A percentile compares a stretch with the other conserved stretches of the same genome.
Conservation (phyloP, 345 rosid genomes). For the Microthlaspi erraticum region DNA sequence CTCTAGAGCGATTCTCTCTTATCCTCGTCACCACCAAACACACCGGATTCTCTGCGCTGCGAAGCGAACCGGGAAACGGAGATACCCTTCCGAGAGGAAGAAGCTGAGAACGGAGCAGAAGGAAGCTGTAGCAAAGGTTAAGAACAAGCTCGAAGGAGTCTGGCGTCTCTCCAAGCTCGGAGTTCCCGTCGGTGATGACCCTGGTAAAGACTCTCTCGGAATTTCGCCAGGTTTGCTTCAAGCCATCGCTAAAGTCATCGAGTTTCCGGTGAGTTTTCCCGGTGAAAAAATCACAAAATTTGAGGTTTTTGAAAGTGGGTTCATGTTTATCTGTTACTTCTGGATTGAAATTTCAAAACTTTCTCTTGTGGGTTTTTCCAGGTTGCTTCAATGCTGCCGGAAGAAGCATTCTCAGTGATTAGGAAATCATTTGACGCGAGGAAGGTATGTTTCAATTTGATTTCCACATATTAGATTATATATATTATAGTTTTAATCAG, state of each 20-base stretch:
- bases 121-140: slow-evolving; percentile 51
- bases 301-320: background rate
- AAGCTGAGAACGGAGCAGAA: slow-evolving; percentile 69
- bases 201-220: slow-evolving; percentile 78
- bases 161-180: slow-evolving; percentile 89
- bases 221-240: slow-evolving; percentile 75
- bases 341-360: background rate
- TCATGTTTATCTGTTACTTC: background rate
- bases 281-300: too few relatives aligned
- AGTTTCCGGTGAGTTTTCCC: slow-evolving; percentile 68
- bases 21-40: slow-evolving; percentile 47
- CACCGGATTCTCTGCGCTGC: slow-evolving; percentile 51
- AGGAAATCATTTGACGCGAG: slow-evolving; percentile 97
- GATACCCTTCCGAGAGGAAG: slow-evolving; percentile 97
- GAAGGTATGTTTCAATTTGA: slow-evolving; percentile 56
- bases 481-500: slow-evolving; percentile 18
- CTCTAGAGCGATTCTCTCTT: slow-evolving; percentile 13
- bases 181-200: slow-evolving; percentile 73
- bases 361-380: slow-evolving; percentile 30
- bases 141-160: slow-evolving; percentile 74
- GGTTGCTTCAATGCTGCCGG: slow-evolving; percentile 92
- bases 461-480: background rate
- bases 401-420: slow-evolving; percentile 74
- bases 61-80: slow-evolving; percentile 80
- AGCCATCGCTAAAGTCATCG: slow-evolving; percentile 74